Conservation (phyloP, 164 flowering plant genomes). For the Vitis amurensis region DNA sequence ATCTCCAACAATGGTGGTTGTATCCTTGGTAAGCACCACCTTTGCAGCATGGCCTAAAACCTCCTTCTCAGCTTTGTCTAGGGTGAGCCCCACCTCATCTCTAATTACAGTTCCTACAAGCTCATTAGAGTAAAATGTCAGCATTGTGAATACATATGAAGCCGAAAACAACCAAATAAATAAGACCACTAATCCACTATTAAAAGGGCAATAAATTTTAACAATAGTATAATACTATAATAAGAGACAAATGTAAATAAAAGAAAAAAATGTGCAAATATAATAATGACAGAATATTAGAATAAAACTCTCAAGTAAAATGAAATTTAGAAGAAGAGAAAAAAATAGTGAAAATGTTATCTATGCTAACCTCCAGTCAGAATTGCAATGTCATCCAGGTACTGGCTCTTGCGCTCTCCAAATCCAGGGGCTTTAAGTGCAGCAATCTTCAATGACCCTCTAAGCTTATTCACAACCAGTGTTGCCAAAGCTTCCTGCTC, state of each 20-base stretch:
- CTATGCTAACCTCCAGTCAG: slow-evolving; percentile 19
- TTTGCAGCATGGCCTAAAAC: slow-evolving; percentile 92
- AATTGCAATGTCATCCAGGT: too few relatives aligned
- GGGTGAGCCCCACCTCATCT: slow-evolving; percentile 88
- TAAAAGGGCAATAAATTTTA: not conserved
- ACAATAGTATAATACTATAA: too few relatives aligned
- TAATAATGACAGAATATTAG: not conserved
- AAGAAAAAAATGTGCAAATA: not conserved
- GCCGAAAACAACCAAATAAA: not conserved
- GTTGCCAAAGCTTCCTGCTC: too few relatives aligned
- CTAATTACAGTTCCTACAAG: slow-evolving; percentile 84
- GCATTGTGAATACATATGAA: too few relatives aligned
- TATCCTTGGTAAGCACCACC: slow-evolving; percentile 92
- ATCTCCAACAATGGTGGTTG: slow-evolving; percentile 93
- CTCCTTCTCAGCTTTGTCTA: slow-evolving; percentile 86
- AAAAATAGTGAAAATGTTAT: not conserved
- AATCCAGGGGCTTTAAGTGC: too few relatives aligned
- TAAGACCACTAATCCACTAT: not conserved
- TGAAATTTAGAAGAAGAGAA: not conserved
- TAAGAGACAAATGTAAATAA: not conserved
- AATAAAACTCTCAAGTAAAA: not conserved
- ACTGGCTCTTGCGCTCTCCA: too few relatives aligned
- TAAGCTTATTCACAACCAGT: too few relatives aligned
- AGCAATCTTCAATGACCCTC: too few relatives aligned
- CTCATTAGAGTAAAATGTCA: not conserved